A percentile compares a stretch with the other conserved stretches of the same genome.
Evolutionary conservation across 78 protist species (phyloP).

Genomic region (Anaeramoeba flamelloides): DNA sequence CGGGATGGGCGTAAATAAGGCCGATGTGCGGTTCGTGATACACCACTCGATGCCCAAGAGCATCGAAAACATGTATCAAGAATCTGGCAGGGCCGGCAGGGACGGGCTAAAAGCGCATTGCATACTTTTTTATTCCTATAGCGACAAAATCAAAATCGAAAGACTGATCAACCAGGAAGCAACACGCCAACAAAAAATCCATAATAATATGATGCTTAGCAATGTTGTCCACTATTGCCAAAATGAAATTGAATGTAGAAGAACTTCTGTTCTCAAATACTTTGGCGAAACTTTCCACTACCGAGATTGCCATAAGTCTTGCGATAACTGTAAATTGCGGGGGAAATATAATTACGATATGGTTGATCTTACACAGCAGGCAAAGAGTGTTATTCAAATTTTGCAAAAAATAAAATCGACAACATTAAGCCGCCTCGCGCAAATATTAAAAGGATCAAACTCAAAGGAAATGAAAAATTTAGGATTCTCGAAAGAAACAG

Average conservation of each 20-base stretch:
- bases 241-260: too few species aligned
- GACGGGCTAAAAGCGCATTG: constrained; percentile 58
- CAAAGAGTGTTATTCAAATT: too few species aligned
- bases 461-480: too few species aligned
- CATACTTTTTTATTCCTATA: constrained; percentile 35
- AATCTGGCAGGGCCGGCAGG: constrained; percentile 81
- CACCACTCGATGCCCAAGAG: constrained; percentile 89
- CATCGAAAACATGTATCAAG: constrained; percentile 85
- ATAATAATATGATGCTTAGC: too few species aligned
- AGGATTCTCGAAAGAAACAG: too few species aligned
- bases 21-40: constrained; percentile 56
- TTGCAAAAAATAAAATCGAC: too few species aligned
- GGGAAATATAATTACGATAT: not conserved
- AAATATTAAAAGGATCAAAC: too few species aligned
- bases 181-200: too few species aligned
- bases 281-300: constrained; percentile 20
- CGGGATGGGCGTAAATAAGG: constrained; percentile 50
- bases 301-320: constrained; percentile 2
- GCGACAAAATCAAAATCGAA: constrained; percentile 24
- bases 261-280: too few species aligned
- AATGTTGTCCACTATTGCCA: too few species aligned
- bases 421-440: too few species aligned
- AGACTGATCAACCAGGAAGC: too few species aligned
- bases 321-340: constrained; percentile 27
- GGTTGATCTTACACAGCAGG: not conserved